Base-by-base conservation (phyloP, 225 moss, liverwort and hornwort species). In the Sphagnum tenellum region DNA sequence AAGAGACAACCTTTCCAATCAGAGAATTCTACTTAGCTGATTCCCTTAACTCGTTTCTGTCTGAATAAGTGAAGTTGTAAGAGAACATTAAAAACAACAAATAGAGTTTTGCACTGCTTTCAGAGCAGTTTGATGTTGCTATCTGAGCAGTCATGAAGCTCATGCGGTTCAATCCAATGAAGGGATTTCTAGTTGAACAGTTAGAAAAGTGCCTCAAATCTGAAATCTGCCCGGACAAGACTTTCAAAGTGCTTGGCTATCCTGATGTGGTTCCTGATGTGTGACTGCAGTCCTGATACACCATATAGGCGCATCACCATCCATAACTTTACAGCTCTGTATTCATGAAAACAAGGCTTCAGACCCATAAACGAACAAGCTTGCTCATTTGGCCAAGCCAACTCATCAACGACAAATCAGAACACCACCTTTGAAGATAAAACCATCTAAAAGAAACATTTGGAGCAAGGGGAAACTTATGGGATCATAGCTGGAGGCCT, bases 251-350 rank as follows among this genome's bases (percentile, higher is more conserved):
- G 81, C 60, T 90, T 72, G 55, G 89, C 89, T 29, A 77, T 57
- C 2, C 73, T 68, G 47, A 89, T 75, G 71, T 94, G 94, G 51
- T 73, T 81, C 59, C 80, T 67, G 61, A 94, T 90, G 10, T 87
- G 70, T 45, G 69, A 67, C 48, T 72, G 83, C 85, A 87, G 66
- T 57, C 88, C 86, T 46, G 75, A 73, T 10, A 64, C 73, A 55
- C 94, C 94, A 67, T 94, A 87, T 68, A 90, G 77, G 13, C 90
- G 88, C 78, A 90, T 70, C 59, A 90, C 80, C 76, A 94, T 83
- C 90, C 87, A 90, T 64, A 94, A 73, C 75, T 90, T 90, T 74
- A 90, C 61, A 5, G 89, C 78, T 64, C 90, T 90, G 80, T 73
- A 76, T 29, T 72, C 49, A 5, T 56, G 8, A 57, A 14, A 9